phyloP scores from a whole-genome alignment of 768 basidiomycete species.

The Mycena rosella region DNA sequence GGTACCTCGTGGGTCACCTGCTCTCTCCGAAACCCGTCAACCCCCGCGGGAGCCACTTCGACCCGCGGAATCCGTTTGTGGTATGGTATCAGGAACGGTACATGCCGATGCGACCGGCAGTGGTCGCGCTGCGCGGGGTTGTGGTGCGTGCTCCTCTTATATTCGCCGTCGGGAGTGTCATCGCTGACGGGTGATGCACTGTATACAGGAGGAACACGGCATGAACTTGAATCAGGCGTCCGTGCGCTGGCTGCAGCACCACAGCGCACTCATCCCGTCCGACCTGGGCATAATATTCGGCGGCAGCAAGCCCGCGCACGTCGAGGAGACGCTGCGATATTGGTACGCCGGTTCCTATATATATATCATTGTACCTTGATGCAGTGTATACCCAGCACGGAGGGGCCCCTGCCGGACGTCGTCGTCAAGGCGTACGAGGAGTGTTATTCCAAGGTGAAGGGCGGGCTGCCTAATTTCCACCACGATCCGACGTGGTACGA shows the following conservation, averaged over 20 bases:
- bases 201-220: conserved; percentile 51
- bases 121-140: conserved; percentile 50
- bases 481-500: conserved; percentile 34
- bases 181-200: background rate
- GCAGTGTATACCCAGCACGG: conserved; percentile 52
- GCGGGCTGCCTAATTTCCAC: conserved; percentile 31
- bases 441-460: conserved; percentile 55
- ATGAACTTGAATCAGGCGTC: conserved; percentile 59
- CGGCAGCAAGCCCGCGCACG: conserved; percentile 56
- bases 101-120: conserved; percentile 51
- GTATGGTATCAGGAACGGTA: conserved; percentile 58
- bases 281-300: conserved; percentile 62
- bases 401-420: conserved; percentile 65
- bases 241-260: conserved; percentile 65
- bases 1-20: conserved; percentile 59
- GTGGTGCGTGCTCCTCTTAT: conserved; percentile 47
- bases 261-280: conserved; percentile 52
- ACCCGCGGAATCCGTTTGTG: conserved; percentile 49
- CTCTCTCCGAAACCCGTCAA: conserved; percentile 37
- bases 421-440: conserved; percentile 62
- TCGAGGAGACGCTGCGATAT: conserved; percentile 29
- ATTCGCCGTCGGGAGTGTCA: too few species aligned
- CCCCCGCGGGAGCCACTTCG: conserved; percentile 53
- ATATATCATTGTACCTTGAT: too few species aligned
- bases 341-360: conserved; percentile 19